Percentiles rank a stretch among this genome's conserved stretches.
Conservation (phyloP, 768 basidiomycete species). For the Polyporus arcularius region DNA sequence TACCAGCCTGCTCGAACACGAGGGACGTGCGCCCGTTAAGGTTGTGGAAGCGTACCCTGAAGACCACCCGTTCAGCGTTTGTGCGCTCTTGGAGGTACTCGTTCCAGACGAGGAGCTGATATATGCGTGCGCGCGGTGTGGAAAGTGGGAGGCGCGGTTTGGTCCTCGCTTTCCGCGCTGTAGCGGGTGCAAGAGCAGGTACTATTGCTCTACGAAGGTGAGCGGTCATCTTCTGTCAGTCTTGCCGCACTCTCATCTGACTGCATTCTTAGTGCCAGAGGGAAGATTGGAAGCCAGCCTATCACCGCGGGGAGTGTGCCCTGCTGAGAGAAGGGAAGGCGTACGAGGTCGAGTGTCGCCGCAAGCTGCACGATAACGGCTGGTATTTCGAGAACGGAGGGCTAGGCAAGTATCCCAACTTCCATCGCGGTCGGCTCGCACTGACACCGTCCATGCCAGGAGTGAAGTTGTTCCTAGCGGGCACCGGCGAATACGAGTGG, state of each 20-base stretch:
- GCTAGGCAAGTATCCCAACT: not conserved
- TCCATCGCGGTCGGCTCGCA: not conserved
- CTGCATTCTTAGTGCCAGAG: constrained; percentile 2
- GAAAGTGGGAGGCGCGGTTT: constrained; percentile 2
- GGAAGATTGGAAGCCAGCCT: constrained; percentile 4
- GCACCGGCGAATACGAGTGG: not conserved
- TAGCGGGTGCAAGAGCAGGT: constrained; percentile 4
- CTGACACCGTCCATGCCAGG: not conserved
- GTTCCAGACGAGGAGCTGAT: not conserved
- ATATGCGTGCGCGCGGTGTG: constrained; percentile 11
- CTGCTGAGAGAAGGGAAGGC: not conserved
- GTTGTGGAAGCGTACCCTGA: not conserved
- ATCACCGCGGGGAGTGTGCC: constrained; percentile 4
- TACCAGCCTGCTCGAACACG: not conserved
- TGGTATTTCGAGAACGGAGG: constrained; percentile 10
- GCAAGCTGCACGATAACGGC: constrained; percentile 7
- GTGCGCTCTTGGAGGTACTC: constrained; percentile 1
- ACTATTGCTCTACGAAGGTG: constrained; percentile 11
- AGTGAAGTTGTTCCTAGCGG: not conserved
- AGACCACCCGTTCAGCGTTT: not conserved
- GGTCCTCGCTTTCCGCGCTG: constrained; percentile 8
- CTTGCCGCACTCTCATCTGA: not conserved
- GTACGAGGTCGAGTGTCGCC: not conserved
- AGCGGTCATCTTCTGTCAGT: not conserved
- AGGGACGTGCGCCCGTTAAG: not conserved